Evolutionary conservation across 2,329 filamentous ascomycete genomes (phyloP).

Genomic region (Neoarthrinium moseri): DNA sequence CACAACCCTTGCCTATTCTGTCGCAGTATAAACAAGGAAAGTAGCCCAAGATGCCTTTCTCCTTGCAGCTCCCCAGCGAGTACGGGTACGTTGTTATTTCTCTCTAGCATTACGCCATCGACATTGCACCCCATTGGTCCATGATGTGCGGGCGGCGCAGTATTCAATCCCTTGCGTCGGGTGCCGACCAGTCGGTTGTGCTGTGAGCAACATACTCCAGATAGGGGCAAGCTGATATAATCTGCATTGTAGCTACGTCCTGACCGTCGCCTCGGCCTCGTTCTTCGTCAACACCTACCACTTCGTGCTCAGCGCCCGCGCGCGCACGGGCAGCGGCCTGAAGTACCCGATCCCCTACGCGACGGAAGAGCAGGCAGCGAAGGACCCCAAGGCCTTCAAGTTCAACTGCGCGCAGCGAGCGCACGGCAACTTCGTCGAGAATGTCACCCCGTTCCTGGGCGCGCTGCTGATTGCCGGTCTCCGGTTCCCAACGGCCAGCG

Average conservation of each 20-base stretch:
- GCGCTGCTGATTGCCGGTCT: conserved; percentile 56
- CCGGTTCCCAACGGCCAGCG: conserved; percentile 48
- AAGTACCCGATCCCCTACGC: conserved; percentile 60
- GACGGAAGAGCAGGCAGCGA: conserved; percentile 49
- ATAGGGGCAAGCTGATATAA: background rate
- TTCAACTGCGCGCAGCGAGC: conserved; percentile 63
- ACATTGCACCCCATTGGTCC: background rate
- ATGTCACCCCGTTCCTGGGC: conserved; percentile 51
- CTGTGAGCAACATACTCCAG: background rate
- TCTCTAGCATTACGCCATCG: conserved; percentile 1
- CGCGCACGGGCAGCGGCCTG: conserved; percentile 53
- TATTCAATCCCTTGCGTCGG: too few species aligned
- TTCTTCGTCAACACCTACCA: conserved; percentile 60
- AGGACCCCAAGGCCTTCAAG: conserved; percentile 50
- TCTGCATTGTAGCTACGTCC: conserved; percentile 51
- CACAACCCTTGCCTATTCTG: too few species aligned
- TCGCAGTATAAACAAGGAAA: too few species aligned
- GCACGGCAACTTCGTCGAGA: conserved; percentile 65
- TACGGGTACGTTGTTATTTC: conserved; percentile 43
- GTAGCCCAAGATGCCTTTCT: conserved; percentile 43
- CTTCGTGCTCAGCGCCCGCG: conserved; percentile 40
- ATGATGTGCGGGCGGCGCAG: conserved; percentile 8
- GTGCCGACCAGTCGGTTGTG: too few species aligned
- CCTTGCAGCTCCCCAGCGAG: conserved; percentile 44
- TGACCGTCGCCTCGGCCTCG: conserved; percentile 54